Percentiles rank a stretch among this genome's conserved stretches.
Conservation (phyloP, 192 early-diverging fungal genomes). For the Chytriomyces confervae region DNA sequence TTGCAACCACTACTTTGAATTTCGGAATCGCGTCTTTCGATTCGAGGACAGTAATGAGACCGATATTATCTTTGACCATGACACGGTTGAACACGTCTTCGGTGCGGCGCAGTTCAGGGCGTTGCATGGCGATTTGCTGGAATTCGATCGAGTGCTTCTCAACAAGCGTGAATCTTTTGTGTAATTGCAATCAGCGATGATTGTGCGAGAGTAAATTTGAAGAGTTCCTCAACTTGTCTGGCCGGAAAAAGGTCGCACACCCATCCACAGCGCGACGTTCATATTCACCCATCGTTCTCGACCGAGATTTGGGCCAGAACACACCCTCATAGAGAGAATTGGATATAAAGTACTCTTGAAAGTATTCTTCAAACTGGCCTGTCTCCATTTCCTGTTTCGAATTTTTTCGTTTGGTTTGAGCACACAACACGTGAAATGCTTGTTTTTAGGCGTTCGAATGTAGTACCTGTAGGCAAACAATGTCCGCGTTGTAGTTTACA, state of each 20-base stretch:
- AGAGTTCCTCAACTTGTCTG: constrained; percentile 66
- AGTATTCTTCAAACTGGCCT: constrained; percentile 86
- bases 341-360: constrained; percentile 72
- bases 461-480: constrained; percentile 86
- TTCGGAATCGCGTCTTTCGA: constrained; percentile 74
- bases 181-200: background rate
- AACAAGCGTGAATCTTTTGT: constrained; percentile 79
- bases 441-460: background rate
- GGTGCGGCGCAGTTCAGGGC: constrained; percentile 85
- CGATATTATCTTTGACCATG: constrained; percentile 97
- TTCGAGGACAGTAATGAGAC: constrained; percentile 81
- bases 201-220: constrained; percentile 14
- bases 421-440: background rate
- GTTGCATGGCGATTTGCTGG: constrained; percentile 87
- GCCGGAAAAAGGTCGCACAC: constrained; percentile 92
- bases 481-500: constrained; percentile 83
- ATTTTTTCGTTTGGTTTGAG: background rate
- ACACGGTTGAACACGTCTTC: constrained; percentile 97
- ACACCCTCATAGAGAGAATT: constrained; percentile 86
- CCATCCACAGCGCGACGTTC: constrained; percentile 90
- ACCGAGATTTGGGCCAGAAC: constrained; percentile 93
- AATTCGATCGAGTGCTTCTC: constrained; percentile 92
- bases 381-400: constrained; percentile 81
- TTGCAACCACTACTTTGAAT: constrained; percentile 72
- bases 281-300: constrained; percentile 90